Conservation (phyloP, 805 yeast genomes). For the Ogataea naganishii region DNA sequence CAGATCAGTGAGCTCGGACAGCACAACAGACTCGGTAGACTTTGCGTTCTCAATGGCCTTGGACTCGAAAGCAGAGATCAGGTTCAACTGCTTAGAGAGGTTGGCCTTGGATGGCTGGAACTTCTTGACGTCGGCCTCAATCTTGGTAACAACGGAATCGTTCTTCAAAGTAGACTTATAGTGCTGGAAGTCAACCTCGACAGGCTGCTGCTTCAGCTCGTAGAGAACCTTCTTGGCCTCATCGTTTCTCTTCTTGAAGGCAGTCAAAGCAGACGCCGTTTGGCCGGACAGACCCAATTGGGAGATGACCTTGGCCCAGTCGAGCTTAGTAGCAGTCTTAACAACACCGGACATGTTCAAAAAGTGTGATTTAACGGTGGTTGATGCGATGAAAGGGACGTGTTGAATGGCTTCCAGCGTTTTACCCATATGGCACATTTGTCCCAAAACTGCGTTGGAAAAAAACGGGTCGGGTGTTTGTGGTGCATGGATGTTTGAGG, state of each 20-base stretch:
- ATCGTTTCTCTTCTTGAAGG: constrained; percentile 97
- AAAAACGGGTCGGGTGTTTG: no score
- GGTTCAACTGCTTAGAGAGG: constrained; percentile 80
- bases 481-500: no score
- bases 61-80: constrained; percentile 88
- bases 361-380: no score
- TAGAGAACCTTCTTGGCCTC: constrained; percentile 84
- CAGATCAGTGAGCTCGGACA: constrained; percentile 77
- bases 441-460: no score
- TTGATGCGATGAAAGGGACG: no score
- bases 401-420: no score
- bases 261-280: constrained; percentile 79
- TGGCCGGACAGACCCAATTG: constrained; percentile 87
- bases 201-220: constrained; percentile 63
- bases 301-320: constrained; percentile 88
- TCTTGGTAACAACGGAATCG: constrained; percentile 66
- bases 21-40: constrained; percentile 83
- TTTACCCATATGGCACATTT: no score
- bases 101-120: constrained; percentile 85
- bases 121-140: constrained; percentile 64
- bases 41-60: constrained; percentile 95
- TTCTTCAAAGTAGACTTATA: constrained; percentile 81
- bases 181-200: constrained; percentile 70
- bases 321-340: constrained; percentile 72
- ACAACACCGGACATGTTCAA: constrained; percentile 21